These are phyloP conservation scores for Carex pumila DNA, from an alignment of 176 grass and related monocot species.

Conservation along the genomic window DNA sequence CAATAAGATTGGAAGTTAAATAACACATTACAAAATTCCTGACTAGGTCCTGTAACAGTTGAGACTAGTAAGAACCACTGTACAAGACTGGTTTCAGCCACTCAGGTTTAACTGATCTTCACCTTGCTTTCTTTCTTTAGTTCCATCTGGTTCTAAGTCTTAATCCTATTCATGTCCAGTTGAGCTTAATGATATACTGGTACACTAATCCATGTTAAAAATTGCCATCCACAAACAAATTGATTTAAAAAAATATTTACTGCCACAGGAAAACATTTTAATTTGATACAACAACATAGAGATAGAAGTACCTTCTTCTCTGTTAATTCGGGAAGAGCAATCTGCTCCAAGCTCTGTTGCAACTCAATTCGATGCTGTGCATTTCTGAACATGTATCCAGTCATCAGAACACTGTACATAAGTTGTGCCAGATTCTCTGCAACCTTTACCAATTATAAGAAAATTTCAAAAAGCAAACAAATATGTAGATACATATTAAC, in stretches of 20 bases:
- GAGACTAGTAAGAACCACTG: neutral
- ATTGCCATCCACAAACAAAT: neutral
- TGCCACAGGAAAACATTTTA: neutral
- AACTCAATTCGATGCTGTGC: conserved; percentile 77
- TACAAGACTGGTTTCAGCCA: neutral
- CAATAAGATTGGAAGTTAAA: neutral
- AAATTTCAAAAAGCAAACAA: conserved; percentile 17
- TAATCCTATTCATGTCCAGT: neutral
- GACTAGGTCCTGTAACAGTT: neutral
- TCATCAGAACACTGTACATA: conserved; percentile 96
- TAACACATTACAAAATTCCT: neutral
- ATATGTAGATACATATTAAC: neutral
- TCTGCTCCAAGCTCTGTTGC: conserved; percentile 79
- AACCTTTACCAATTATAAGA: conserved; percentile 44
- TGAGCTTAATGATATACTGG: neutral
- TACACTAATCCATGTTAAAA: neutral
- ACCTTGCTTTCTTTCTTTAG: neutral
- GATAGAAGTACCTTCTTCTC: conserved; percentile 39
- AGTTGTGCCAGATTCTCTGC: conserved; percentile 91
- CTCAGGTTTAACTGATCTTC: neutral
- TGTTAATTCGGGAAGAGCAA: conserved; percentile 72
- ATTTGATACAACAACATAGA: neutral
- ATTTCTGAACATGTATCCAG: conserved; percentile 98
- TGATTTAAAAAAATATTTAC: neutral
- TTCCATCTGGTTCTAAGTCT: neutral